phyloP scores from a whole-genome alignment of 345 rosid genomes.

The Orychophragmus violaceus region DNA sequence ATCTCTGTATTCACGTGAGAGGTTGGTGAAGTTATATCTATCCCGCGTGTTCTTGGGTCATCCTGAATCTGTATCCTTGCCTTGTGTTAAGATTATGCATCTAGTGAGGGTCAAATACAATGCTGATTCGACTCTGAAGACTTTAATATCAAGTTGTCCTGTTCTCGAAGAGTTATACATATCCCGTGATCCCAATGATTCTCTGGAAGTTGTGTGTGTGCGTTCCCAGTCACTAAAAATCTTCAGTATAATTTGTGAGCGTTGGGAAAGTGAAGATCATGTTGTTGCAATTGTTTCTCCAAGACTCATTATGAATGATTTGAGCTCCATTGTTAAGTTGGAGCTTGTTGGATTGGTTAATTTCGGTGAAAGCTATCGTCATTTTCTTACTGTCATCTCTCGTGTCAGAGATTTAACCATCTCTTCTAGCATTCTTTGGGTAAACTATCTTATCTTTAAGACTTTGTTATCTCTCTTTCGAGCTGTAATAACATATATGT shows the following conservation, averaged over 20 bases:
- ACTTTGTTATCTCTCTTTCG: too few relatives aligned
- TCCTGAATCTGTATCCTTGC: conserved; percentile 16
- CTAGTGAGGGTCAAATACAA: conserved; percentile 5
- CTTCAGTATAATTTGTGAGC: neutral
- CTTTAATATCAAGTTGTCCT: conserved; percentile 11
- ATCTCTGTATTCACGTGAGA: conserved; percentile 15
- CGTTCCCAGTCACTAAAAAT: conserved; percentile 11
- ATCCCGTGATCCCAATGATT: conserved; percentile 1
- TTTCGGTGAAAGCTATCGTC: too few relatives aligned
- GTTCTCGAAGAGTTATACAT: conserved; percentile 18
- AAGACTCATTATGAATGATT: too few relatives aligned
- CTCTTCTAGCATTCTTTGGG: too few relatives aligned
- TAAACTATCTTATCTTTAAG: too few relatives aligned
- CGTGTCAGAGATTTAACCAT: too few relatives aligned
- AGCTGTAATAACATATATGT: too few relatives aligned
- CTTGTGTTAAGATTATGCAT: conserved; percentile 19
- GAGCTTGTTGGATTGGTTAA: too few relatives aligned
- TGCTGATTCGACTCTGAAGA: conserved; percentile 20
- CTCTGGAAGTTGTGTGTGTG: conserved; percentile 10
- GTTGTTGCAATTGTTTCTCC: conserved; percentile 17
- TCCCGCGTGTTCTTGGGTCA: neutral
- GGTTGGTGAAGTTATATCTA: neutral
- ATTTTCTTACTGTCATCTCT: too few relatives aligned
- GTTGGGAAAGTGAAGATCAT: neutral
- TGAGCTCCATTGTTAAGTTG: too few relatives aligned